These are phyloP conservation scores for Stenogyne calaminthoides DNA, from an alignment of 305 asterid genomes.

Conservation along the genomic window DNA sequence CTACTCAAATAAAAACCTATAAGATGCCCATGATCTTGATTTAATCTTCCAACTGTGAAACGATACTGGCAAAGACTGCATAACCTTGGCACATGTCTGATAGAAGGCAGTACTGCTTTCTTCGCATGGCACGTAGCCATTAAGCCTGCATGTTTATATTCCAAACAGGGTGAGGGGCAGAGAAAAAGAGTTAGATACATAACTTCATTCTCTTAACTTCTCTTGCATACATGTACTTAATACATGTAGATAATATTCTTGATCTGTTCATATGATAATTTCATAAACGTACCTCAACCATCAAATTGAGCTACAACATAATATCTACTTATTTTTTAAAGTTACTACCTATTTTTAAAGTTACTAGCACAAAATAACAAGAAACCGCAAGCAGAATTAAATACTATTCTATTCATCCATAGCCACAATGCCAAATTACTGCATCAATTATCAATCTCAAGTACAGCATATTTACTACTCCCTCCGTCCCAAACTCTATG, in stretches of 20 bases:
- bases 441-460: background rate
- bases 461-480: background rate
- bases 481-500: too few species aligned
- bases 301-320: background rate
- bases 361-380: background rate
- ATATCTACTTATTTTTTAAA: background rate
- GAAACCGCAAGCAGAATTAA: background rate
- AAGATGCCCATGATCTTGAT: background rate
- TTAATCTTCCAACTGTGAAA: conserved; percentile 80
- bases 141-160: conserved; percentile 63
- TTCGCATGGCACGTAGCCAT: conserved; percentile 98
- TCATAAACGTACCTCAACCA: background rate
- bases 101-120: conserved; percentile 92
- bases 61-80: conserved; percentile 68
- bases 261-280: background rate
- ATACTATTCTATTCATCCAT: too few species aligned
- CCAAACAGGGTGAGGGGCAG: background rate
- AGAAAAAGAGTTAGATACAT: background rate
- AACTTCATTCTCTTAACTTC: background rate
- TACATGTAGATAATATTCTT: background rate
- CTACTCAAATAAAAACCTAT: background rate
- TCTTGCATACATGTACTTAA: background rate
- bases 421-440: background rate
- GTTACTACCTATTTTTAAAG: too few species aligned
- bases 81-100: conserved; percentile 95